These are phyloP conservation scores for Lignosus rhinocerotis DNA, from an alignment of 1,284 basidiomycete species.

Conservation along the genomic window DNA sequence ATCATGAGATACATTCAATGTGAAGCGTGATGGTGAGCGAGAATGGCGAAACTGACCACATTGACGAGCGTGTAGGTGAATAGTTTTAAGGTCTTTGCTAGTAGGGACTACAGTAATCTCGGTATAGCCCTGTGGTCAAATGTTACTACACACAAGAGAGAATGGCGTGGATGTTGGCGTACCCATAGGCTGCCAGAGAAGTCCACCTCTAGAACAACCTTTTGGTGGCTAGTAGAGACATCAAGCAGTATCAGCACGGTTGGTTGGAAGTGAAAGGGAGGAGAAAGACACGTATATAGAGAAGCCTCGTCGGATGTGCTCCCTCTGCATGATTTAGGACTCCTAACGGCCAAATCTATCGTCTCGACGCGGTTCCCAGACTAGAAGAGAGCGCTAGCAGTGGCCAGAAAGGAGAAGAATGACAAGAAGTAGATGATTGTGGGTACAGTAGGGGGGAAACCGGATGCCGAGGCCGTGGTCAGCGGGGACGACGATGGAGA, in stretches of 20 bases:
- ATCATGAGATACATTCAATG: conserved; percentile 9
- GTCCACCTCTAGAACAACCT: conserved; percentile 87
- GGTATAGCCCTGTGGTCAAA: conserved; percentile 73
- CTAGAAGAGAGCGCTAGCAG: conserved; percentile 1
- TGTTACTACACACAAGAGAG: conserved; percentile 3
- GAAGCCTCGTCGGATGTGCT: conserved; percentile 77
- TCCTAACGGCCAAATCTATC: conserved; percentile 17
- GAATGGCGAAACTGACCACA: conserved; percentile 57
- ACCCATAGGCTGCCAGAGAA: conserved; percentile 82
- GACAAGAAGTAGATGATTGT: background rate
- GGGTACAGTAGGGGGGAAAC: background rate
- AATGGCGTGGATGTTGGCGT: conserved; percentile 26
- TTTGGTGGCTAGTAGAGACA: conserved; percentile 87
- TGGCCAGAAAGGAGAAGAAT: background rate
- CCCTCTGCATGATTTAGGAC: conserved; percentile 57
- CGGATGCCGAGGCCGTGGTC: conserved; percentile 12
- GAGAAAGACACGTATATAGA: conserved; percentile 71
- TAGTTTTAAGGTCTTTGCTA: conserved; percentile 71
- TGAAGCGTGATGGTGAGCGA: background rate
- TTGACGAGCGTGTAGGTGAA: conserved; percentile 86
- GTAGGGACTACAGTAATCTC: conserved; percentile 87
- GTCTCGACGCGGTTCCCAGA: conserved; percentile 11
- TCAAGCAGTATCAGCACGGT: conserved; percentile 47
- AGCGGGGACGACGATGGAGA: conserved; percentile 20
- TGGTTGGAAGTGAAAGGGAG: conserved; percentile 17